Percentiles rank a stretch among this genome's conserved stretches.
Conservation (phyloP, 192 early-diverging fungal species). For the Ambispora gerdemannii region DNA sequence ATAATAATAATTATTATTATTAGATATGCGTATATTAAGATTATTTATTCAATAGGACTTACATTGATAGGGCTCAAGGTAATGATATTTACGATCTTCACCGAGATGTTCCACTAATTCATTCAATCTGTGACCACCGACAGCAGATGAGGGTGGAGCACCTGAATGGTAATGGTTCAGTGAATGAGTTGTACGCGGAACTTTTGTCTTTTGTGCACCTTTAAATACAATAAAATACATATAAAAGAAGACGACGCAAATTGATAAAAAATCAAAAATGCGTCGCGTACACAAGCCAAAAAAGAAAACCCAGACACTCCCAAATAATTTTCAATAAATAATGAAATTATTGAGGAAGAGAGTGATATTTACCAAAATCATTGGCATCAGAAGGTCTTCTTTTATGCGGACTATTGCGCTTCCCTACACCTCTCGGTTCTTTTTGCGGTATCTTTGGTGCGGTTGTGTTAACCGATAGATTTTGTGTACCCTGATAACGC, state of each 20-base stretch:
- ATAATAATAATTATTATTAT: not conserved
- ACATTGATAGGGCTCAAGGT: not conserved
- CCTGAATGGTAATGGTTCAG: not conserved
- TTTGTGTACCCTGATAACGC: too few species aligned
- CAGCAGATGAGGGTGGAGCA: not conserved
- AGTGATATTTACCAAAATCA: not conserved
- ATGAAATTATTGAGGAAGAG: not conserved
- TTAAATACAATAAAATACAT: not conserved
- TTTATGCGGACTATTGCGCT: constrained; percentile 14
- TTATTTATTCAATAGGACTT: not conserved
- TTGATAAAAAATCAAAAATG: too few species aligned
- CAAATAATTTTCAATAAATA: too few species aligned
- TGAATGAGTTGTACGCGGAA: not conserved
- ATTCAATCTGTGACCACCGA: not conserved
- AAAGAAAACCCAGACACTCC: too few species aligned
- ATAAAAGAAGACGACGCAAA: too few species aligned
- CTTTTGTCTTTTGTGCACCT: not conserved
- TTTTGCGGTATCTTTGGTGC: not conserved
- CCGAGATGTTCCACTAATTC: not conserved
- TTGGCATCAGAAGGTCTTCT: constrained; percentile 17
- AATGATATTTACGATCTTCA: not conserved
- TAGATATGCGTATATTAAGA: not conserved
- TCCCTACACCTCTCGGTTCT: not conserved
- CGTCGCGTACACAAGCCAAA: too few species aligned
- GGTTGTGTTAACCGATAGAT: not conserved